Evolutionary conservation across 2,329 filamentous ascomycete genomes (phyloP).

Genomic region (Calonectria multiphialidica): DNA sequence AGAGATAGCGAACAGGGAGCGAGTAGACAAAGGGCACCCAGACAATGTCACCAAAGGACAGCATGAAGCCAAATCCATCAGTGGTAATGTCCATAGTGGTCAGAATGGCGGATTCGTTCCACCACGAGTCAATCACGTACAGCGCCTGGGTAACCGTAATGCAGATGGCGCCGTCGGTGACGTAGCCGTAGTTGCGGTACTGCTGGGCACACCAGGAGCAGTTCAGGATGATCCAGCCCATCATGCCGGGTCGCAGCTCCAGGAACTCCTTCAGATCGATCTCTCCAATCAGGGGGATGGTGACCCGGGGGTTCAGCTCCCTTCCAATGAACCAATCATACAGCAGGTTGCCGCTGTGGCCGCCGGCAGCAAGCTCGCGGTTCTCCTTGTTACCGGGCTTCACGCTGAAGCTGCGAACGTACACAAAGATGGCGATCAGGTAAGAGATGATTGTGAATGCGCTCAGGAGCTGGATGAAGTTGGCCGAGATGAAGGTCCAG

Average conservation of each 20-base stretch:
- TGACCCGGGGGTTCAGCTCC: conserved; percentile 90
- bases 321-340: conserved; percentile 99
- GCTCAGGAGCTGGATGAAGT: conserved; percentile 88
- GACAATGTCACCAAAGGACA: conserved; percentile 90
- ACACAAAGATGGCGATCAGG: conserved; percentile 80
- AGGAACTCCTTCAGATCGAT: conserved; percentile 92
- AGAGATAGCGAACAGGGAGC: conserved; percentile 85
- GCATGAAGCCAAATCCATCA: conserved; percentile 96
- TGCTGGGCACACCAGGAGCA: conserved; percentile 88
- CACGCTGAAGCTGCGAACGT: conserved; percentile 85
- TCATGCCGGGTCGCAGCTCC: conserved; percentile 91
- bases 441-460: conserved; percentile 85
- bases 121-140: conserved; percentile 87
- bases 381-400: conserved; percentile 78
- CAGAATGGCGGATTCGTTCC: conserved; percentile 88
- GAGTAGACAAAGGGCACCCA: conserved; percentile 95
- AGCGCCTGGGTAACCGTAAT: conserved; percentile 82
- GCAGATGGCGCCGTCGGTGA: conserved; percentile 88
- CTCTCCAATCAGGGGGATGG: conserved; percentile 82
- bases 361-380: conserved; percentile 85
- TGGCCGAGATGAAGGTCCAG: conserved; percentile 94
- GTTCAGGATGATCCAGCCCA: conserved; percentile 90
- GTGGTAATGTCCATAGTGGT: conserved; percentile 96
- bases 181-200: conserved; percentile 84
- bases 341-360: conserved; percentile 84